Base-by-base conservation (phyloP, 106 monocot species). In the Iris macrosiphon region DNA sequence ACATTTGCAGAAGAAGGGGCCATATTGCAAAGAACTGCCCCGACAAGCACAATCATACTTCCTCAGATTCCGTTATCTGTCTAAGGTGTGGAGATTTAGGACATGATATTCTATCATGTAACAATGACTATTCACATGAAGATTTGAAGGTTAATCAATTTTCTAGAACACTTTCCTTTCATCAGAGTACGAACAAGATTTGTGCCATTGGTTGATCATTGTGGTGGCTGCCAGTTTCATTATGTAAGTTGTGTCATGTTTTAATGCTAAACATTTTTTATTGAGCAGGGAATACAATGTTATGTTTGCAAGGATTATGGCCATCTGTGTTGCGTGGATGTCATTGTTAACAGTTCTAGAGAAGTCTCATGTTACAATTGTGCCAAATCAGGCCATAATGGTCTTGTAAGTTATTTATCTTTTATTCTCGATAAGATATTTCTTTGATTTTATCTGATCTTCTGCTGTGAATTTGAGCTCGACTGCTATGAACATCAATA, bases 11-110 rank as follows among this genome's bases (percentile, higher is more conserved):
- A 63, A 75, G 69, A 67, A 86, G 72, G 66, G 96, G 96, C 11
- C 96, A 96, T 60, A 33, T 63, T 32, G 79, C 96, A 37, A 96
- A 80, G 58, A 63, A 90, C 26, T 96, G 96, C 41, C 90, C 96
- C 19, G 72, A 86, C 11, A 90, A 80, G 52, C 20, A 75, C 29
- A 68, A 82, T 31, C 74, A 28, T 35, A 63, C 17, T 41, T 9
- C 60, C 51, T 74, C 77, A 15, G 69, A 80, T 37, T 58, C 70
- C 35, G 53, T 69, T 40, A 21, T 90, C 45, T 96, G 96, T 56
- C 48, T 96, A 45, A 62, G 80, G 25, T 96, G 96, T 63, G 89
- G 96, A 46, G 66, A 77, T 22, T 1, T 33, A 7, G 96, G 96
- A 20, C 96, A 96, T 77, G 86, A 90, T 33, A 90, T 90, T 89